Conservation (phyloP, 2,329 filamentous ascomycete genomes). For the Tolypocladium cylindrosporum region DNA sequence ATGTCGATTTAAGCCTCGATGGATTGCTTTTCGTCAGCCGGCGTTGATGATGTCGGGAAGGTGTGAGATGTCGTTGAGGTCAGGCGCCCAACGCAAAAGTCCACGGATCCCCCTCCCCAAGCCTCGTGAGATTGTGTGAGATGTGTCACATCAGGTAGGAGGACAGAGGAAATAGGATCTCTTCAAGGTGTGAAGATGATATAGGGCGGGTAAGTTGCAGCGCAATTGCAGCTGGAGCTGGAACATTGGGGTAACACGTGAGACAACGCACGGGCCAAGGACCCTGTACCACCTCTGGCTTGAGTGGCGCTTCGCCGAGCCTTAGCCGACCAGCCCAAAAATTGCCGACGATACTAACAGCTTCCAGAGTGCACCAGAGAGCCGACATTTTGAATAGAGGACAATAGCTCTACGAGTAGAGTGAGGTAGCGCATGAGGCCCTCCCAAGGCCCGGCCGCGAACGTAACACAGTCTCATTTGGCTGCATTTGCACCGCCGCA, state of each 20-base stretch:
- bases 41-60: background rate
- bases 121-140: conserved; percentile 8
- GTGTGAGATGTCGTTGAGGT: background rate
- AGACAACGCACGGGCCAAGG: conserved; percentile 13
- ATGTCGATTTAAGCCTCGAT: background rate
- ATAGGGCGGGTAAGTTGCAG: conserved; percentile 1
- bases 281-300: background rate
- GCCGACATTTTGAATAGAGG: no score
- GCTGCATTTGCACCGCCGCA: background rate
- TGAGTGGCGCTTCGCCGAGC: background rate
- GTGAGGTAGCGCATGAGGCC: background rate
- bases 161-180: background rate
- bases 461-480: background rate
- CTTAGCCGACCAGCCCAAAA: background rate
- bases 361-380: background rate
- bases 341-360: background rate
- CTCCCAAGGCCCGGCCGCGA: background rate
- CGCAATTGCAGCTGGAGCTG: conserved; percentile 5
- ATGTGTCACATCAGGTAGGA: conserved; percentile 9
- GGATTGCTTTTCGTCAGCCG: background rate
- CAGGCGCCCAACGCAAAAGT: background rate
- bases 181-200: background rate
- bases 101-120: conserved; percentile 14
- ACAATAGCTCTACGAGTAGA: background rate
- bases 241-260: conserved; percentile 10